Percentiles rank a stretch among this genome's conserved stretches.
Conservation (phyloP, 2,329 filamentous ascomycete genomes). For the Aspergillus sp. region DNA sequence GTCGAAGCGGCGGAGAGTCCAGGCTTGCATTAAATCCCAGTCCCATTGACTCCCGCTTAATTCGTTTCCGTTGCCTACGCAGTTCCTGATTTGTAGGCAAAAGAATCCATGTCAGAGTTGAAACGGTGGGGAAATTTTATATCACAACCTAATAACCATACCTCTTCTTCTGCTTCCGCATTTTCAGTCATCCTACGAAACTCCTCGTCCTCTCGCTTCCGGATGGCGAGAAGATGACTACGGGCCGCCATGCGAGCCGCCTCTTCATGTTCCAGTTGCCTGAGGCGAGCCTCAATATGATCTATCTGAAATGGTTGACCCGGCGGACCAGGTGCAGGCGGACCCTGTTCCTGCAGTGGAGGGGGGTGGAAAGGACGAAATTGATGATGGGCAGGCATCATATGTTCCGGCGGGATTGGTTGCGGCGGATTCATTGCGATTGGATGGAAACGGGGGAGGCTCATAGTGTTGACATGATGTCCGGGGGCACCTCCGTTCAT, state of each 20-base stretch:
- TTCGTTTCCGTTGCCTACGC: constrained; percentile 41
- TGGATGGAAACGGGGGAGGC: constrained; percentile 42
- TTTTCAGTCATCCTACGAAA: constrained; percentile 43
- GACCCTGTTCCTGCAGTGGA: constrained; percentile 33
- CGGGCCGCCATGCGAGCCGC: constrained; percentile 41
- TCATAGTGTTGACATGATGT: constrained; percentile 31
- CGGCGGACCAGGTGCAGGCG: constrained; percentile 26
- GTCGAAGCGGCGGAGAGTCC: constrained; percentile 42
- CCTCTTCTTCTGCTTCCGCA: constrained; percentile 45
- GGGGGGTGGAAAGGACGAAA: constrained; percentile 36
- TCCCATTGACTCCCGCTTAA: constrained; percentile 46
- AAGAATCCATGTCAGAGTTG: constrained; percentile 8
- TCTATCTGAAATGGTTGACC: constrained; percentile 34
- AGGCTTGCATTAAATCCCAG: constrained; percentile 35
- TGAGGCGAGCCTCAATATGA: constrained; percentile 41
- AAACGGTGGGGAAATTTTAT: not conserved
- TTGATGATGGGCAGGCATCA: constrained; percentile 36
- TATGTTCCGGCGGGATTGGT: constrained; percentile 35
- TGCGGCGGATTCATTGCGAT: constrained; percentile 45
- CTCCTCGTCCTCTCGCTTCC: constrained; percentile 45
- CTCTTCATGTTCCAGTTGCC: constrained; percentile 45
- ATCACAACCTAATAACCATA: constrained; percentile 23
- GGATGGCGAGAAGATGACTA: constrained; percentile 38
- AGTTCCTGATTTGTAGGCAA: constrained; percentile 33
- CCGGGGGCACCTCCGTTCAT: constrained; percentile 30